These are phyloP conservation scores for Tulasnella calospora DNA, from an alignment of 768 basidiomycete genomes.

Conservation along the genomic window DNA sequence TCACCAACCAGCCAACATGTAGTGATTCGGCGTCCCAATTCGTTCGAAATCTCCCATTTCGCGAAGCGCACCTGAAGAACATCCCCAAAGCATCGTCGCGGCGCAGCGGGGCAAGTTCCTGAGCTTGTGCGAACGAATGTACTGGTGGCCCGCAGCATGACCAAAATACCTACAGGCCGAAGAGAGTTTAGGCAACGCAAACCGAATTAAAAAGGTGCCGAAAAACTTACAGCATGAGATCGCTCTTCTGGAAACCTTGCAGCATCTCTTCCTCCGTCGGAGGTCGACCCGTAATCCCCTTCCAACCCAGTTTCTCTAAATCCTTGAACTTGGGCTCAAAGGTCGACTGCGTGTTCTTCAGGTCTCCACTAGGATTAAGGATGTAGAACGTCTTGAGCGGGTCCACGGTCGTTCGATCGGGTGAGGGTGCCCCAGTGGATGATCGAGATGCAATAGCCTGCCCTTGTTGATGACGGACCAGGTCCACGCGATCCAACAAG, in stretches of 20 bases:
- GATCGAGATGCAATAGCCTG: constrained; percentile 27
- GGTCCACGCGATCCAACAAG: constrained; percentile 72
- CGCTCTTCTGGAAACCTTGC: constrained; percentile 62
- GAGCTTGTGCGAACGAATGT: constrained; percentile 80
- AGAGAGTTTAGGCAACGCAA: not conserved
- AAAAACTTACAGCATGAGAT: constrained; percentile 80
- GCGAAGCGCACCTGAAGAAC: constrained; percentile 82
- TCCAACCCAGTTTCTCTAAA: constrained; percentile 76
- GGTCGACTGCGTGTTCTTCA: constrained; percentile 72
- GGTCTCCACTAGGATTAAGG: constrained; percentile 89
- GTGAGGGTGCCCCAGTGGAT: constrained; percentile 28
- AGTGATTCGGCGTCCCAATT: constrained; percentile 86
- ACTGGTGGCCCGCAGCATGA: constrained; percentile 94
- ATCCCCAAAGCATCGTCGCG: constrained; percentile 76
- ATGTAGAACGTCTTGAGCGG: constrained; percentile 71
- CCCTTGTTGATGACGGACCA: constrained; percentile 47
- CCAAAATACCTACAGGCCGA: constrained; percentile 75
- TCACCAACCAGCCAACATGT: constrained; percentile 96
- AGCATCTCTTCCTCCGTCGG: constrained; percentile 83
- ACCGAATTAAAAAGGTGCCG: not conserved
- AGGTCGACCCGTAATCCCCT: constrained; percentile 65
- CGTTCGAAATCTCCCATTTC: constrained; percentile 95
- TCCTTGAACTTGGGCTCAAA: constrained; percentile 73
- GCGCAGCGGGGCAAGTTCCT: constrained; percentile 80
- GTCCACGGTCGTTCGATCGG: constrained; percentile 56